Evolutionary conservation across 1,284 basidiomycete genomes (phyloP), one percentile per base, ranked within the genome.

Genomic region (Agaricales sp.): DNA sequence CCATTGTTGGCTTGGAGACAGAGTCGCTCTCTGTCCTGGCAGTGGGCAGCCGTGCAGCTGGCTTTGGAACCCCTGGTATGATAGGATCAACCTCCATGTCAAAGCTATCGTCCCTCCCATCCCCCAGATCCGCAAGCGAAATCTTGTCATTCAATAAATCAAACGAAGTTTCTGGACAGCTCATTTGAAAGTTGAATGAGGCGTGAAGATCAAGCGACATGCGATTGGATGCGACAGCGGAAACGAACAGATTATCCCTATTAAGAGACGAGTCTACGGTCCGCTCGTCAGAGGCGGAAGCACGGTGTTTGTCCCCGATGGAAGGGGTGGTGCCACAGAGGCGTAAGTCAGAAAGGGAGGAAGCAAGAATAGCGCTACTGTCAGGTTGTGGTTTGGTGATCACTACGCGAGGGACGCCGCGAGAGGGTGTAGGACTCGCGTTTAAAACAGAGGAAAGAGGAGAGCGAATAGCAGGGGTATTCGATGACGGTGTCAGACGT

Each of bases 121-220:
- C 25, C 14, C 37, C 46, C 6, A 30, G 20, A 14, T 39, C 48
- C 13, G 30, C 22, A 13, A 49, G 41, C 3, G 48, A 44, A n/a
- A 49, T 30, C n/a, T 45, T 21, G 41, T 49, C 48, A 20, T 49
- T 49, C 14, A 49, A 16, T 3, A 49, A 21, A 26, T 49, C 48
- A 21, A 49, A 49, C 6, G 48, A 49, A 6, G 25, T 25, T 18
- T 49, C 41, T 6, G 19, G 22, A 43, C 41, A 14, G 14, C 44
- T 21, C 20, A 49, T 12, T 8, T 49, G 38, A 21, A 49, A 19
- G 24, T 44, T 49, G 39, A 49, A 49, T 20, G 44, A 45, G 20
- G 48, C 39, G 23, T 43, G 41, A 13, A 44, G 14, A 26, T 39
- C 47, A 37, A 30, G 20, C 4, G 44, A 45, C 21, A 26, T 23